A percentile compares a stretch with the other conserved stretches of the same genome.
These are phyloP conservation scores for Coemansia sp. DNA, from an alignment of 371 early-diverging fungal species.

Conservation along the genomic window DNA sequence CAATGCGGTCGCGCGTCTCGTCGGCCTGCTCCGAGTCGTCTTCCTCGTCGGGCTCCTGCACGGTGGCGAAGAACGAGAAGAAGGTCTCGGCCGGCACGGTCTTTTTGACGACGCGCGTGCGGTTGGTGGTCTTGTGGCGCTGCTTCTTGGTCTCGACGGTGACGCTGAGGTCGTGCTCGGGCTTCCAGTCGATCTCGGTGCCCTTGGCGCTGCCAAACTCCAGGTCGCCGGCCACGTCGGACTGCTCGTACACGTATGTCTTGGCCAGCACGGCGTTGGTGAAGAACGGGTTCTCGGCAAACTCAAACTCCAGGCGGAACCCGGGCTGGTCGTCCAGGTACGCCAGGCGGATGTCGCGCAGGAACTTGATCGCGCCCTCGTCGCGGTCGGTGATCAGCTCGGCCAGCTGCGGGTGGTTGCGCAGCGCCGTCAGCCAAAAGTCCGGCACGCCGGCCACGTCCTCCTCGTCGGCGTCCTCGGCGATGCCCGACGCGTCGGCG, in stretches of 20 bases:
- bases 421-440: conserved; percentile 93
- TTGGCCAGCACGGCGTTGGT: conserved; percentile 82
- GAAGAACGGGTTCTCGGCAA: conserved; percentile 86
- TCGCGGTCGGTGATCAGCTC: conserved; percentile 89
- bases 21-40: conserved; percentile 75
- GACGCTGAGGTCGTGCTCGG: conserved; percentile 88
- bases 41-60: conserved; percentile 68
- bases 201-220: conserved; percentile 92
- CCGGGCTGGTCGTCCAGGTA: conserved; percentile 85
- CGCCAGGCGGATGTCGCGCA: conserved; percentile 79
- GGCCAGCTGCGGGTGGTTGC: conserved; percentile 74
- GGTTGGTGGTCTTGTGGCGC: conserved; percentile 96
- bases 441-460: conserved; percentile 65
- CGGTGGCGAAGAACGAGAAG: conserved; percentile 92
- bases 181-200: conserved; percentile 90
- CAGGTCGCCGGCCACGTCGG: conserved; percentile 67
- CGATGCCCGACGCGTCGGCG: conserved; percentile 33
- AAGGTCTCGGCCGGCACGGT: conserved; percentile 91
- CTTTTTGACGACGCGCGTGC: conserved; percentile 95
- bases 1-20: conserved; percentile 78
- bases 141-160: conserved; percentile 95
- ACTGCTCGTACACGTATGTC: conserved; percentile 79
- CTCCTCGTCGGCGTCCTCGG: conserved; percentile 43
- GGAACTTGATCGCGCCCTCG: conserved; percentile 75
- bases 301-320: conserved; percentile 92